These are phyloP conservation scores for Chenopodium suecicum DNA, from an alignment of 148 eudicot species.

Conservation along the genomic window DNA sequence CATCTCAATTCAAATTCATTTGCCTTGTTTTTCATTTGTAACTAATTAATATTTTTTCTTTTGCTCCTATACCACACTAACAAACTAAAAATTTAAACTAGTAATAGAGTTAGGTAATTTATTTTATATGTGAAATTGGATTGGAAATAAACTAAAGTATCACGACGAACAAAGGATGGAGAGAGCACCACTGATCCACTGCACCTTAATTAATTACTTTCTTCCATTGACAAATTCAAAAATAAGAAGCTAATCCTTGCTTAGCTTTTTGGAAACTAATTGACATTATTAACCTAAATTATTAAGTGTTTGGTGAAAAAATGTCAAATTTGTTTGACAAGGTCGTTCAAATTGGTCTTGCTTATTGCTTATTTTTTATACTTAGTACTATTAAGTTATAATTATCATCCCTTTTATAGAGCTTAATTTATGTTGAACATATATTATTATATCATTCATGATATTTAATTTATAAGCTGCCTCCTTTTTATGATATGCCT, in stretches of 20 bases:
- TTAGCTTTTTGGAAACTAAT: background rate
- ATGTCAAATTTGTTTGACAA: slow-evolving; percentile 11
- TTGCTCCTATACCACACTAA: too few relatives aligned
- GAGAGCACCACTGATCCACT: background rate
- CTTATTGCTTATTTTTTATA: background rate
- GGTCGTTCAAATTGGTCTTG: slow-evolving; percentile 6
- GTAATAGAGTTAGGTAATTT: too few relatives aligned
- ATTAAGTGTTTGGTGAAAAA: background rate
- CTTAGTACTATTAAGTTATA: too few relatives aligned
- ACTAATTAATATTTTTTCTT: too few relatives aligned
- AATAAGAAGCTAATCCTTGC: background rate
- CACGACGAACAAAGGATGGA: background rate
- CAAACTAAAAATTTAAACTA: too few relatives aligned
- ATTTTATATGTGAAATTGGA: too few relatives aligned
- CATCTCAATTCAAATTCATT: too few relatives aligned
- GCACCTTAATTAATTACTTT: background rate
- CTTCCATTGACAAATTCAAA: background rate
- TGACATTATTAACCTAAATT: background rate
- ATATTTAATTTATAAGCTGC: background rate
- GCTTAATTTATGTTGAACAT: too few relatives aligned
- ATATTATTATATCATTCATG: background rate
- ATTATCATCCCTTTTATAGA: too few relatives aligned
- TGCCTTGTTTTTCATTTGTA: too few relatives aligned
- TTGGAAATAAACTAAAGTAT: background rate
- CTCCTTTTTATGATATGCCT: background rate